A percentile compares a stretch with the other conserved stretches of the same genome.
Conservation (phyloP, 179 eudicot species). For the Silene vulgaris region DNA sequence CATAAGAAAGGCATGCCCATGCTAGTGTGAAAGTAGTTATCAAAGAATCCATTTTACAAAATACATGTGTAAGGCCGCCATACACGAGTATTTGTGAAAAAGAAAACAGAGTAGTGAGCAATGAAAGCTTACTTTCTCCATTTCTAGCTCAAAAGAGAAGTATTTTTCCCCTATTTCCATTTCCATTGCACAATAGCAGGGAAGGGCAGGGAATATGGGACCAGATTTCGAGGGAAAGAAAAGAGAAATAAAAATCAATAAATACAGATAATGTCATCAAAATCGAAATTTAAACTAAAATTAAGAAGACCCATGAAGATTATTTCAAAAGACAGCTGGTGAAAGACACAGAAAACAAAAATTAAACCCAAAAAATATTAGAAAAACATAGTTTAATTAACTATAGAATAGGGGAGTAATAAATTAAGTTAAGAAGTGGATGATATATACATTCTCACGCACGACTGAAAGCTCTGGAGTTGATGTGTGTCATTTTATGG, state of each 20-base stretch:
- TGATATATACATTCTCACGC: constrained; percentile 30
- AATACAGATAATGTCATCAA: neutral
- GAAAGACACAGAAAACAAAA: constrained; percentile 16
- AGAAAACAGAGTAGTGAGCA: neutral
- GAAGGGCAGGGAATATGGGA: neutral
- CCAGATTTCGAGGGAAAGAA: too few species aligned
- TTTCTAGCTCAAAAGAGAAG: constrained; percentile 24
- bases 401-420: too few species aligned
- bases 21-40: too few species aligned
- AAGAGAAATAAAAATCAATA: constrained; percentile 8
- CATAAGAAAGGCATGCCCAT: too few species aligned
- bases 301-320: neutral
- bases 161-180: constrained; percentile 22
- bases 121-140: constrained; percentile 26
- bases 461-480: constrained; percentile 23
- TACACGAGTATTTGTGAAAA: neutral
- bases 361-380: neutral
- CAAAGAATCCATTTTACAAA: too few species aligned
- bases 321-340: constrained; percentile 23
- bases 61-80: too few species aligned
- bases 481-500: constrained; percentile 32
- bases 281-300: too few species aligned
- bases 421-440: neutral
- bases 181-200: constrained; percentile 1
- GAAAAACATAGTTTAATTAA: neutral